Percentiles rank a stretch among this genome's conserved stretches.
phyloP scores from a whole-genome alignment of 225 moss, liverwort and hornwort species.

The Ulota crispa region DNA sequence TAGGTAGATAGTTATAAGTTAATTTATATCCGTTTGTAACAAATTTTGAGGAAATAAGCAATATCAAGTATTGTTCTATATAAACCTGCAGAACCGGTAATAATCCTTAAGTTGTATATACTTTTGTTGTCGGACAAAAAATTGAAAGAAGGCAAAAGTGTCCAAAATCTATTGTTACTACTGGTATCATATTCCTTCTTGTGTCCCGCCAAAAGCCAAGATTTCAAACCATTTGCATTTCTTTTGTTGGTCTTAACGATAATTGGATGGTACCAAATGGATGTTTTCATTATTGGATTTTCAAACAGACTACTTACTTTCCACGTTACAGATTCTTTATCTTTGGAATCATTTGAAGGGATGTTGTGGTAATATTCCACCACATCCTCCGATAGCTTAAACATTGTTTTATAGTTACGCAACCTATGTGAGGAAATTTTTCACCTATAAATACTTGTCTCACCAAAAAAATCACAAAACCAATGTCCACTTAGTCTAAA shows the following conservation, averaged over 20 bases:
- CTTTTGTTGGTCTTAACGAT: not conserved
- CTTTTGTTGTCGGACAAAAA: not conserved
- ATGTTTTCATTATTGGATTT: not conserved
- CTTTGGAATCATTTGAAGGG: not conserved
- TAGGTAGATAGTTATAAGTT: too few relatives aligned
- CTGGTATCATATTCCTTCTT: not conserved
- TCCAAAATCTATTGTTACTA: not conserved
- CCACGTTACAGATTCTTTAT: not conserved
- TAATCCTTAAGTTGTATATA: not conserved
- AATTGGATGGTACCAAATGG: not conserved
- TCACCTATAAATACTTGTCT: too few relatives aligned
- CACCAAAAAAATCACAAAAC: too few relatives aligned
- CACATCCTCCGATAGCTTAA: not conserved
- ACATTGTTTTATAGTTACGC: not conserved
- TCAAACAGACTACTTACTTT: not conserved
- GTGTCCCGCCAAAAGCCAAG: slow-evolving; percentile 1
- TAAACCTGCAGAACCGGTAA: slow-evolving; percentile 2
- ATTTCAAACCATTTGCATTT: not conserved
- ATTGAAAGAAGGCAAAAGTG: not conserved
- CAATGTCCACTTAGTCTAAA: too few relatives aligned
- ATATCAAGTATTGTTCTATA: too few relatives aligned
- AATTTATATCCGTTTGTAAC: too few relatives aligned
- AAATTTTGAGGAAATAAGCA: too few relatives aligned
- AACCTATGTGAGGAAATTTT: not conserved
- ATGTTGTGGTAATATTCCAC: not conserved